Conservation (phyloP, 202 grass and related monocot genomes). For the Bolboschoenoplectus hybrid region DNA sequence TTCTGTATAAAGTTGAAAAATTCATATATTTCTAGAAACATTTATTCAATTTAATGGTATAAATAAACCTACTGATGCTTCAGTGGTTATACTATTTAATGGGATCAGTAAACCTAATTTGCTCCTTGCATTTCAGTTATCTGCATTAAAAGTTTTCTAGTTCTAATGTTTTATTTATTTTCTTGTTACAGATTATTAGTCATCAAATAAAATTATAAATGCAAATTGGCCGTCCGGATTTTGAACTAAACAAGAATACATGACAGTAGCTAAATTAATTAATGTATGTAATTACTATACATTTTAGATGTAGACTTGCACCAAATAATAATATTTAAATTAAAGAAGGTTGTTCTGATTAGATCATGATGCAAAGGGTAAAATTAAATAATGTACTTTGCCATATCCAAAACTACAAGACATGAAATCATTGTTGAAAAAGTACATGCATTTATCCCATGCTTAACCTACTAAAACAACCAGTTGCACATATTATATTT, state of each 20-base stretch:
- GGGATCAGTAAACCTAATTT: not conserved
- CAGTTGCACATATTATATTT: conserved; percentile 23
- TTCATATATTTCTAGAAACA: not conserved
- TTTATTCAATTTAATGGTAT: not conserved
- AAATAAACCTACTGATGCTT: not conserved
- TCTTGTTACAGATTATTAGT: not conserved
- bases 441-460: conserved; percentile 11
- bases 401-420: conserved; percentile 18
- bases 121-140: not conserved
- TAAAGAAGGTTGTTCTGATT: not conserved
- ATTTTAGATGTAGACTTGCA: not conserved
- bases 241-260: not conserved
- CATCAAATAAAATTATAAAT: not conserved
- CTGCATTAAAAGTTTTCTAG: not conserved
- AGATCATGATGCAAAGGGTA: not conserved
- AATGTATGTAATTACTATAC: not conserved
- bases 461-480: conserved; percentile 13
- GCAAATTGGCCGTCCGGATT: no score
- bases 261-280: not conserved
- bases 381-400: conserved; percentile 23
- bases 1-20: not conserved
- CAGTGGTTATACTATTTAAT: not conserved
- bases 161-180: not conserved
- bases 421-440: conserved; percentile 25
- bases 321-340: not conserved